These are phyloP conservation scores for Phytophthora pluvialis DNA, from an alignment of 352 stramenopile genomes.

Conservation along the genomic window DNA sequence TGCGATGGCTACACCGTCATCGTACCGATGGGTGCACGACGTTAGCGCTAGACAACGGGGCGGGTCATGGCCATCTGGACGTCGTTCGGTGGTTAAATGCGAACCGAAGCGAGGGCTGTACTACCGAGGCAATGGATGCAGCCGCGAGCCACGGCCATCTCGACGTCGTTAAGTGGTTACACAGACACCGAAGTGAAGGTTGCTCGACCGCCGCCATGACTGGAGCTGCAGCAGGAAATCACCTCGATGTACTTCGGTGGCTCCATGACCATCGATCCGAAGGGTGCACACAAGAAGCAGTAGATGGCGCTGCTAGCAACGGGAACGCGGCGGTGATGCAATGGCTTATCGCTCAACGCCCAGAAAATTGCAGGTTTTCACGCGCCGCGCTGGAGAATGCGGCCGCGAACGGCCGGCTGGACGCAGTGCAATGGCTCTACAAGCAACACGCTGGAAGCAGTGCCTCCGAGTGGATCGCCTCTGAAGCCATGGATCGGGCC, in stretches of 20 bases:
- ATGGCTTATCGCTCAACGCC: conserved; percentile 32
- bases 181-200: conserved; percentile 36
- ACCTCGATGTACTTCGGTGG: conserved; percentile 34
- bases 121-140: conserved; percentile 37
- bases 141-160: conserved; percentile 37
- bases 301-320: conserved; percentile 16
- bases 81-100: conserved; percentile 31
- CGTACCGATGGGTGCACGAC: conserved; percentile 23
- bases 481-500: conserved; percentile 41
- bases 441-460: conserved; percentile 4
- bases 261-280: conserved; percentile 29
- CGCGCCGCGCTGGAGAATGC: conserved; percentile 21
- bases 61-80: conserved; percentile 23
- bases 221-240: conserved; percentile 24
- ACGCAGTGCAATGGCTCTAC: conserved; percentile 25
- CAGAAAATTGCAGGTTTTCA: conserved; percentile 23
- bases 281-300: conserved; percentile 22
- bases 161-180: conserved; percentile 43
- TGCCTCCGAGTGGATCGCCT: conserved; percentile 20
- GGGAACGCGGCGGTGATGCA: conserved; percentile 26
- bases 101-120: conserved; percentile 28
- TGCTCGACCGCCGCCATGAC: conserved; percentile 40
- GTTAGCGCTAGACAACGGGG: conserved; percentile 26
- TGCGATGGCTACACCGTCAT: conserved; percentile 35
- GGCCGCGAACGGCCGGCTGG: conserved; percentile 21